phyloP scores from a whole-genome alignment of 106 monocot species.

The Vanilla planifolia region DNA sequence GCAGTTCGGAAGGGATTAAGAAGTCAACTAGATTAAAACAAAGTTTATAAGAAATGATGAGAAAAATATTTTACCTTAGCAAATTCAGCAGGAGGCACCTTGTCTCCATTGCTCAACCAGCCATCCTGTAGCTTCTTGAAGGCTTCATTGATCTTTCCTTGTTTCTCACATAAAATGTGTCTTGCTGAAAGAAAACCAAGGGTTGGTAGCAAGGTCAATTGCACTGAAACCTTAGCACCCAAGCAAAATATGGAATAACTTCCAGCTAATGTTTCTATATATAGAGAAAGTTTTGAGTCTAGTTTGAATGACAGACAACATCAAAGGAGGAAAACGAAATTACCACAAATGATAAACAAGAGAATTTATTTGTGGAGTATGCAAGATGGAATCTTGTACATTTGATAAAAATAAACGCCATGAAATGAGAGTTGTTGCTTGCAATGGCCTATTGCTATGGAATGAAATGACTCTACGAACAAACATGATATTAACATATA shows the following conservation, averaged over 20 bases:
- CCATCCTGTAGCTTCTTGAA: constrained; percentile 95
- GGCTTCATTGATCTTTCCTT: constrained; percentile 96
- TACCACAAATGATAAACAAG: neutral
- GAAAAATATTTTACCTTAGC: constrained; percentile 85
- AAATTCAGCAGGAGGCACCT: constrained; percentile 97
- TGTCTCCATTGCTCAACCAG: constrained; percentile 93
- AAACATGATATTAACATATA: too few species aligned
- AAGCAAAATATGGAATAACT: neutral
- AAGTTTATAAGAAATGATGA: too few species aligned
- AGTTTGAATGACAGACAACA: neutral
- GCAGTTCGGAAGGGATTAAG: too few species aligned
- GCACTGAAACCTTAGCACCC: neutral
- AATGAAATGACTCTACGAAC: too few species aligned
- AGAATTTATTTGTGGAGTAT: neutral
- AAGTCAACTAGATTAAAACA: too few species aligned
- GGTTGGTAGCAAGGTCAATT: neutral
- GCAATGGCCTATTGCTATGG: too few species aligned
- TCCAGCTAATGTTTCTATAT: neutral
- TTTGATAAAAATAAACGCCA: neutral
- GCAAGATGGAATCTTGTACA: neutral
- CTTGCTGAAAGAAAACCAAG: constrained; percentile 52
- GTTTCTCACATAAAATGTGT: constrained; percentile 94
- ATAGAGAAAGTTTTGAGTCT: neutral
- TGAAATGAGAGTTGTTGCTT: too few species aligned
- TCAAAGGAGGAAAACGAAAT: neutral